Base-by-base conservation (phyloP, 352 stramenopile species). In the Globisporangium cederbergense region DNA sequence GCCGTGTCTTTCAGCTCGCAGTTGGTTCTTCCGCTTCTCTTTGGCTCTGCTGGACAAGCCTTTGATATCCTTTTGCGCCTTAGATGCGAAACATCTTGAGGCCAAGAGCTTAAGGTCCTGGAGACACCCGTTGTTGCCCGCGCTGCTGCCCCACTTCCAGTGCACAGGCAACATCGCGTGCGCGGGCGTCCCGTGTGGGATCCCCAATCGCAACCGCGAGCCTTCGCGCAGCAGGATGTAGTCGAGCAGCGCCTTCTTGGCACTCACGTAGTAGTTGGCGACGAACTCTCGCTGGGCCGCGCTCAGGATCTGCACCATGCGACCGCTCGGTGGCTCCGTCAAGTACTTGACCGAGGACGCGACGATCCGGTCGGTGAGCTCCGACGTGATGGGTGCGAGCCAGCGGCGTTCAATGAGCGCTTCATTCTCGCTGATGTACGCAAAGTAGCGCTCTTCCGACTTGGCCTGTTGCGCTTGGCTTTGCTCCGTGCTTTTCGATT, bases 171-270 rank as follows among this genome's bases (percentile, higher is more conserved):
- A 67, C 32, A 51, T 54, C 1, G 72, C 78, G 34, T 88, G 72
- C 0, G 22, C 16, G 1, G 86, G 81, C 0, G 82, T 78, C 13
- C 86, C 86, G 5, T 72, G 59, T 0, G 59, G 36, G 49, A 94
- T 90, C 10, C 68, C 65, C 1, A 94, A 64, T 9, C 83, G 81
- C 1, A 68, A n/a, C 4, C 80, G 66, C 6, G 83, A 78, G 9
- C 59, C 54, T 7, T 30, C 46, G 0, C 83, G 78, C 16, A 90
- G 59, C 2, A 94, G 59, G 5, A 92, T 28, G 60, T 92, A 94
- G 52, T 94, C 84, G 5, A 94, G 34, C 52, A 92, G 83, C 4
- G 83, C 75, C 63, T 91, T 92, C 72, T 89, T 92, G 32, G 81
- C 66, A 49, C 86, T 92, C 3, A 70, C 38, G 58, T 83, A 80